Base-by-base conservation (phyloP, 371 early-diverging fungal species). In the Actinomortierella wolfii region DNA sequence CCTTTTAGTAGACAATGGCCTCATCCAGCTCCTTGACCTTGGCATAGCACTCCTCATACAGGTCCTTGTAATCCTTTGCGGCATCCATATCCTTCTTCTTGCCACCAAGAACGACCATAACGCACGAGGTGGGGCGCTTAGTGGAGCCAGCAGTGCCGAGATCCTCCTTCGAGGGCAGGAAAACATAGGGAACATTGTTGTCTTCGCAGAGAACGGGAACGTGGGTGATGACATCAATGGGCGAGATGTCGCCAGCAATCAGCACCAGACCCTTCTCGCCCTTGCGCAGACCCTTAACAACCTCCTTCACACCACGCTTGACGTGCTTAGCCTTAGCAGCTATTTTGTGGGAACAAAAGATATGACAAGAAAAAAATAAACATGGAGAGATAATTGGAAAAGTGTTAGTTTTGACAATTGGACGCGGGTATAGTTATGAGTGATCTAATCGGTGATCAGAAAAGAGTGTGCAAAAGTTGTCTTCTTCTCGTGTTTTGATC, bases 171-270 rank as follows among this genome's bases (percentile, higher is more conserved):
- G 95, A 94, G 9, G 94, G 89, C 43, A 99, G 92, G 84, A 94
- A 99, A 53, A 94, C 79, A 70, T 99, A 99, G 49, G 98, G 96
- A 23, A 98, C 93, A 69, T 88, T 84, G 79, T 87, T 79, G 54
- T 99, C 98, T 80, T 99, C 99, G 86, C 99, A 99, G 43, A 99
- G 80, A 43, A 97, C 92, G 54, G 99, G 99, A 44, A 99, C 80
- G 78, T 99, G 99, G 46, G 96, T 91, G 61, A 99, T 92, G 48
- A 99, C 94, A 80, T 99, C 99, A 60, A 97, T 87, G 40, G 99
- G 99, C 23, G 95, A 93, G 65, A 97, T 93, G 79, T 98, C 96
- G 54, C 96, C 99, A 40, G 97, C 97, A 69, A 99, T 83, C 47
- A 99, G 79, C 20, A 98, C 93, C 58, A 99, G 68, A 23, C 90